These are phyloP conservation scores for Aspergillus taichungensis DNA, from an alignment of 495 filamentous ascomycete species.

Conservation along the genomic window DNA sequence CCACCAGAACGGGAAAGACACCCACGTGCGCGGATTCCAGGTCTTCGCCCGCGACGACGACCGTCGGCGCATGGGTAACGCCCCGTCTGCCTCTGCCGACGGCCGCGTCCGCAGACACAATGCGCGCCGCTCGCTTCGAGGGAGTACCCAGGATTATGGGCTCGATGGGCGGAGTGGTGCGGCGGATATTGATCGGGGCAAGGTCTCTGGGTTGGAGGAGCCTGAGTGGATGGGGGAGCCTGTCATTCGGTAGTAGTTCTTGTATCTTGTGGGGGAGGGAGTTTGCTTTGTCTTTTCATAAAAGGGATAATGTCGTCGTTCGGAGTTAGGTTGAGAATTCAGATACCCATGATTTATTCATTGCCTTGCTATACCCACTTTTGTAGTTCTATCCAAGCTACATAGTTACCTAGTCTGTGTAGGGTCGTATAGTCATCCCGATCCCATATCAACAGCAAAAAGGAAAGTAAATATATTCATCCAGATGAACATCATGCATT, in stretches of 20 bases:
- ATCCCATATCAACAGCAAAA: too few species aligned
- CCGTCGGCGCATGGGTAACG: constrained; percentile 22
- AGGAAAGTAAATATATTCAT: too few species aligned
- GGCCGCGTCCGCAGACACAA: constrained; percentile 21
- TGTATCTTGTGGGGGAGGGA: background rate
- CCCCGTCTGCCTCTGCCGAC: constrained; percentile 32
- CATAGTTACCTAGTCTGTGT: background rate
- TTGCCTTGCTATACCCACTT: background rate
- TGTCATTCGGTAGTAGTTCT: constrained; percentile 35
- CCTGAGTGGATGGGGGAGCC: constrained; percentile 55
- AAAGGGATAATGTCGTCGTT: constrained; percentile 2
- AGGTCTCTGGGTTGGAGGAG: constrained; percentile 34
- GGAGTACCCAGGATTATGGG: constrained; percentile 11
- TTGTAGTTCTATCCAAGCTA: too few species aligned
- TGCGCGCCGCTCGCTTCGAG: constrained; percentile 22
- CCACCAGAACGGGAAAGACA: constrained; percentile 98
- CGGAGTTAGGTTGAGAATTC: constrained; percentile 13
- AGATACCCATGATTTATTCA: constrained; percentile 26
- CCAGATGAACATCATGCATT: too few species aligned
- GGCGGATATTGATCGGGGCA: constrained; percentile 18
- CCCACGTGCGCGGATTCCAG: constrained; percentile 88
- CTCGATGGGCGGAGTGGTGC: constrained; percentile 10
- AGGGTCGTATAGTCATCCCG: constrained; percentile 1
- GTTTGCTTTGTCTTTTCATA: background rate
- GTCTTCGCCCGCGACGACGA: constrained; percentile 70